These are phyloP conservation scores for Hygrophoropsis aurantiaca DNA, from an alignment of 768 basidiomycete species.

Conservation along the genomic window DNA sequence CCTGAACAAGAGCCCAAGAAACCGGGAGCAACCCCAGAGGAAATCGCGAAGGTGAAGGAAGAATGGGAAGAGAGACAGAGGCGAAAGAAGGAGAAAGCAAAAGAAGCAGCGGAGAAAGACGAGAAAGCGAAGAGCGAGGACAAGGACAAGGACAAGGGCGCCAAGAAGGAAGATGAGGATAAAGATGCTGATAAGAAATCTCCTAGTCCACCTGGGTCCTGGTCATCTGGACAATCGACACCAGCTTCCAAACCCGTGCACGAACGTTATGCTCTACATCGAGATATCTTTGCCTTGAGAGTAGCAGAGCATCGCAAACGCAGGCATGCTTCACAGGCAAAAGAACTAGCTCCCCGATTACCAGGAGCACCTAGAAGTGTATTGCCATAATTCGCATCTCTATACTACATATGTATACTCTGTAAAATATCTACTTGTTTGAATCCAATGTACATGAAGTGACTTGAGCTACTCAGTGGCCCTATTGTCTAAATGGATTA, in stretches of 20 bases:
- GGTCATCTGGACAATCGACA: constrained; percentile 31
- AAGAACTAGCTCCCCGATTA: constrained; percentile 68
- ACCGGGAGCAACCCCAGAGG: constrained; percentile 52
- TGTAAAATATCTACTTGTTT: neutral
- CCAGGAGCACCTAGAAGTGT: constrained; percentile 56
- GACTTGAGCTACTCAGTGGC: too few species aligned
- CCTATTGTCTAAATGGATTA: constrained; percentile 57
- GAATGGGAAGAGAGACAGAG: constrained; percentile 80
- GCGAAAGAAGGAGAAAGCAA: constrained; percentile 53
- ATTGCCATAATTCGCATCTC: constrained; percentile 9
- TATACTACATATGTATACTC: neutral
- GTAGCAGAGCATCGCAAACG: constrained; percentile 71
- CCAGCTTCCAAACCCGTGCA: constrained; percentile 49
- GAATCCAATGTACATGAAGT: too few species aligned
- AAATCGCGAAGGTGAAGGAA: constrained; percentile 73
- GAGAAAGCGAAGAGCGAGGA: constrained; percentile 32
- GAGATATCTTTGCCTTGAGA: constrained; percentile 80
- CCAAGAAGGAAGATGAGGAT: constrained; percentile 28
- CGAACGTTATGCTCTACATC: constrained; percentile 77
- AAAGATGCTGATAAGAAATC: constrained; percentile 16
- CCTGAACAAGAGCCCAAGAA: constrained; percentile 36
- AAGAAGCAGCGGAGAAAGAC: constrained; percentile 48
- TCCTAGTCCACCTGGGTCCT: constrained; percentile 27
- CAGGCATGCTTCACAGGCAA: constrained; percentile 64
- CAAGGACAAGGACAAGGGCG: constrained; percentile 35